Percentiles rank a stretch among this genome's conserved stretches.
Evolutionary conservation across 768 basidiomycete genomes (phyloP).

Genomic region (Tulasnella sp.): DNA sequence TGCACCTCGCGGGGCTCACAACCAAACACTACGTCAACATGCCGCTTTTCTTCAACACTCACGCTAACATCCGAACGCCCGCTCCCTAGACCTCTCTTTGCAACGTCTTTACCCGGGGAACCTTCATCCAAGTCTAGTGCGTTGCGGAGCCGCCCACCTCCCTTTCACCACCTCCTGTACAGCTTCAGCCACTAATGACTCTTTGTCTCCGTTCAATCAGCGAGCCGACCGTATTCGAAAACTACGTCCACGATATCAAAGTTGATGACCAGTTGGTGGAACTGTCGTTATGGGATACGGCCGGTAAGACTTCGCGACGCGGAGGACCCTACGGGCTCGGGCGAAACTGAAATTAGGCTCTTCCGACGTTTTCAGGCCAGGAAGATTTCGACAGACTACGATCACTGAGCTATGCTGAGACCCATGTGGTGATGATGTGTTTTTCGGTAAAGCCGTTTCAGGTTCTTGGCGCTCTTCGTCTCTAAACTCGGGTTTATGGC

Average conservation of each 20-base stretch:
- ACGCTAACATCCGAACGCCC: conserved; percentile 29
- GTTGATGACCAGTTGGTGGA: conserved; percentile 85
- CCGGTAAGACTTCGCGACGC: conserved; percentile 43
- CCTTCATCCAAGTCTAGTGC: conserved; percentile 91
- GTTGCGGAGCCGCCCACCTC: conserved; percentile 22
- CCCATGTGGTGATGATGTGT: conserved; percentile 91
- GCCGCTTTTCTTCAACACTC: conserved; percentile 16
- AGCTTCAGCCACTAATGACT: not conserved
- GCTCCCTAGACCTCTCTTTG: conserved; percentile 59
- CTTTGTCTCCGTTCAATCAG: conserved; percentile 27
- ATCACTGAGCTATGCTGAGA: conserved; percentile 93
- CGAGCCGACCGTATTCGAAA: conserved; percentile 94
- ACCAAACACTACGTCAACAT: conserved; percentile 17
- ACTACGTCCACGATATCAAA: conserved; percentile 83
- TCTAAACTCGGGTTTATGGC: not conserved
- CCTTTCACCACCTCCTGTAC: not conserved
- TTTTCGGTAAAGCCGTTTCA: conserved; percentile 56
- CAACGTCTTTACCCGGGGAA: conserved; percentile 82
- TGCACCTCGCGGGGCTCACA: conserved; percentile 8
- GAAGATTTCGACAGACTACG: conserved; percentile 92
- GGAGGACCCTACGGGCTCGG: not conserved
- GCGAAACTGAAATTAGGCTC: conserved; percentile 14
- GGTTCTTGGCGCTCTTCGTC: not conserved
- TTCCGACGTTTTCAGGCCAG: conserved; percentile 50
- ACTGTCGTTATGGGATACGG: conserved; percentile 94